Evolutionary conservation across 1,284 basidiomycete species (phyloP).

Genomic region (Volvariella volvacea): DNA sequence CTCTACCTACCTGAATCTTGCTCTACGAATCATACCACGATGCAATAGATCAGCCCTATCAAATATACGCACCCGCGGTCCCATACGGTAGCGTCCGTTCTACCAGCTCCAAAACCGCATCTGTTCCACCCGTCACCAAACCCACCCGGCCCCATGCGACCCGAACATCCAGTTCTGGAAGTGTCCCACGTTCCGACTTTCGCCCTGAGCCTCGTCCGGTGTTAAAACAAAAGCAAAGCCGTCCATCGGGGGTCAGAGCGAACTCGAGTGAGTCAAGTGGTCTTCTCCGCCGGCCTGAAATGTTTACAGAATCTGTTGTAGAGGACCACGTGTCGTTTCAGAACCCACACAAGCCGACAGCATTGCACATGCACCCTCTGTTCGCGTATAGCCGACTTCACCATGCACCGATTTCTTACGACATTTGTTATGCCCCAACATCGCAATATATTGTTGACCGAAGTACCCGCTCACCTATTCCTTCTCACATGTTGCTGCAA

Average conservation of each 20-base stretch:
- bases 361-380: constrained; percentile 57
- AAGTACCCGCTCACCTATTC: constrained; percentile 45
- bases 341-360: constrained; percentile 28
- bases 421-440: constrained; percentile 51
- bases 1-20: too few species aligned
- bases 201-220: constrained; percentile 6
- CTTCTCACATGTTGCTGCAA: constrained; percentile 50
- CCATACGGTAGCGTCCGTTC: constrained; percentile 7
- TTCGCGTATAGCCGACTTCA: constrained; percentile 48
- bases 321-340: constrained; percentile 33
- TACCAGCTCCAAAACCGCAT: constrained; percentile 4
- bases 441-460: constrained; percentile 51
- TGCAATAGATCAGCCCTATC: too few species aligned
- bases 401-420: constrained; percentile 55
- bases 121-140: neutral
- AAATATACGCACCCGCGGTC: neutral
- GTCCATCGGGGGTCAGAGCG: neutral
- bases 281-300: too few species aligned
- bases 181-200: constrained; percentile 5
- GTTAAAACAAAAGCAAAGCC: constrained; percentile 5
- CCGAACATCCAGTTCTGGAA: constrained; percentile 2
- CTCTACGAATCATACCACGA: too few species aligned
- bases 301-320: neutral
- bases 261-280: neutral
- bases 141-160: constrained; percentile 2